Conservation (phyloP, 805 yeast species). For the Alloascoidea africana region DNA sequence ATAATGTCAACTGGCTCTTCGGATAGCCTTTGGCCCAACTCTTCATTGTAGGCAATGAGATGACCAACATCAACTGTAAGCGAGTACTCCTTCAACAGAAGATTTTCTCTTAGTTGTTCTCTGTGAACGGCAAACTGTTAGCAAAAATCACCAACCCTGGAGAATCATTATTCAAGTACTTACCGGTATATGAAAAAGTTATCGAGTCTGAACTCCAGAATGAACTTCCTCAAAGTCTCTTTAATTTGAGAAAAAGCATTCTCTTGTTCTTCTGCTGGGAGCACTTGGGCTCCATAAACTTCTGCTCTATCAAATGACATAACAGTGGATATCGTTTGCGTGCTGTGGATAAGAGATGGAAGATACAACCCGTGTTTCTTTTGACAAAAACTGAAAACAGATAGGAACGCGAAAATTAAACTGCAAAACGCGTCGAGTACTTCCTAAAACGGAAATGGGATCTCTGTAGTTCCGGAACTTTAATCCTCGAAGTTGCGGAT, state of each 20-base stretch:
- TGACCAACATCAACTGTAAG: conserved; percentile 72
- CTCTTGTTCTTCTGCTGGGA: conserved; percentile 66
- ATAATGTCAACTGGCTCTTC: conserved; percentile 85
- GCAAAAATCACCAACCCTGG: too few species aligned
- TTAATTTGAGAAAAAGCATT: conserved; percentile 23
- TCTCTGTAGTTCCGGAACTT: background rate
- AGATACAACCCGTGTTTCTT: too few species aligned
- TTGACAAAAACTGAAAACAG: too few species aligned
- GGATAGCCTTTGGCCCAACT: conserved; percentile 63
- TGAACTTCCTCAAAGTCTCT: conserved; percentile 49
- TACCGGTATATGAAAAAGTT: conserved; percentile 59
- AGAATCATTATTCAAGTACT: too few species aligned
- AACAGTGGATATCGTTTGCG: too few species aligned
- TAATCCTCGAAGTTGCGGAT: background rate
- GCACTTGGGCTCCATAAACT: conserved; percentile 60
- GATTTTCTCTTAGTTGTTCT: conserved; percentile 81
- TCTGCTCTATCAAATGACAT: conserved; percentile 48
- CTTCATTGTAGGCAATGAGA: conserved; percentile 77
- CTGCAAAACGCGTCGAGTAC: background rate
- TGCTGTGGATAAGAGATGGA: background rate
- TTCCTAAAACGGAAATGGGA: background rate
- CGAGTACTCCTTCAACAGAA: conserved; percentile 59
- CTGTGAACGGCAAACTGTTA: too few species aligned
- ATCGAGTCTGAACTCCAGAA: conserved; percentile 74
- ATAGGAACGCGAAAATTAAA: background rate